Conservation (phyloP, 352 stramenopile genomes). For the Globisporangium emineosum region DNA sequence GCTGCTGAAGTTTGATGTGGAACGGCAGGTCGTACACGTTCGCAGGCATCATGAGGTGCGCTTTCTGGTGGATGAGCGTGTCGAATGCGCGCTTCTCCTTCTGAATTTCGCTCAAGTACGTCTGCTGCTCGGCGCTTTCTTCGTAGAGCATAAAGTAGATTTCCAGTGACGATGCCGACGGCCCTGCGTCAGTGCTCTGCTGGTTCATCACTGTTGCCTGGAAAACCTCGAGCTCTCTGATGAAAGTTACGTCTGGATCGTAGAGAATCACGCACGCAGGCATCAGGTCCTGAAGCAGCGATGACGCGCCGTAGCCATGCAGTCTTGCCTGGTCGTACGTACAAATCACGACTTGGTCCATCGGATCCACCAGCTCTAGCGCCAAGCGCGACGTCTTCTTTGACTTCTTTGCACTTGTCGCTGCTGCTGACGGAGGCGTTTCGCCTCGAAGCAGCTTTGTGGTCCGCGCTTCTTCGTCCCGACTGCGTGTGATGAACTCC, state of each 20-base stretch:
- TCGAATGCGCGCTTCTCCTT: constrained; percentile 97
- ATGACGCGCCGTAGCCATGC: constrained; percentile 50
- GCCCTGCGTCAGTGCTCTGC: not conserved
- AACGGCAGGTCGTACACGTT: constrained; percentile 84
- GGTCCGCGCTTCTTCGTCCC: constrained; percentile 19
- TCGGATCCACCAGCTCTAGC: constrained; percentile 45
- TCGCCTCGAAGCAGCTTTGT: constrained; percentile 18
- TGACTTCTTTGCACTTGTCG: not conserved
- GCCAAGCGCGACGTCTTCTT: constrained; percentile 33
- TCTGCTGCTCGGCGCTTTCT: constrained; percentile 94
- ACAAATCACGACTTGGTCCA: constrained; percentile 62
- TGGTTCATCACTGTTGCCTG: constrained; percentile 44
- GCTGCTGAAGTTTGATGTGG: constrained; percentile 64
- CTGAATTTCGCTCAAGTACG: constrained; percentile 93
- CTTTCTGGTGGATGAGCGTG: constrained; percentile 95
- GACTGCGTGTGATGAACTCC: constrained; percentile 32
- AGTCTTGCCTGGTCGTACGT: constrained; percentile 78
- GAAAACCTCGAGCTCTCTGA: constrained; percentile 95
- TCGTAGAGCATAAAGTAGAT: constrained; percentile 97
- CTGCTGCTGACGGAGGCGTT: not conserved
- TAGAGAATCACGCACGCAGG: constrained; percentile 93
- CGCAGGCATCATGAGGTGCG: constrained; percentile 85
- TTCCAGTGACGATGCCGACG: constrained; percentile 34
- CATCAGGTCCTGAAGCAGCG: constrained; percentile 88
- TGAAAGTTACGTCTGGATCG: constrained; percentile 93